Evolutionary conservation across 352 stramenopile species (phyloP).

Genomic region (Lagenidium sp.): DNA sequence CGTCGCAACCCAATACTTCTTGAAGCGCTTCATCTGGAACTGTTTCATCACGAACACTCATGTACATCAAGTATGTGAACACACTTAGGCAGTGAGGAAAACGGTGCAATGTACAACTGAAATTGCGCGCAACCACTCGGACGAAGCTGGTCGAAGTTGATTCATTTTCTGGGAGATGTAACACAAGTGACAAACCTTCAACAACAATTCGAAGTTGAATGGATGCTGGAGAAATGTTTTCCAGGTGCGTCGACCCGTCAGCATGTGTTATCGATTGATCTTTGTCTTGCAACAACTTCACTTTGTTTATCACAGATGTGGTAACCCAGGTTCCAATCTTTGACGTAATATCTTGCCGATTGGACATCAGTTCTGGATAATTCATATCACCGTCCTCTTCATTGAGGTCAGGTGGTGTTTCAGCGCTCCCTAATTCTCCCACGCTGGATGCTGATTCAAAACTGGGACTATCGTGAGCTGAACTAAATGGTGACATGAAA

Average conservation of each 20-base stretch:
- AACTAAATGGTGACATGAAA: no score
- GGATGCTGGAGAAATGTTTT: constrained; percentile 20
- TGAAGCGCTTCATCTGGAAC: constrained; percentile 47
- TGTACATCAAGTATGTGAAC: constrained; percentile 59
- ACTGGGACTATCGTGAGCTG: no score
- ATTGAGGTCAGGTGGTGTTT: no score
- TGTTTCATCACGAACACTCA: constrained; percentile 64
- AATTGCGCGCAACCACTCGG: constrained; percentile 56
- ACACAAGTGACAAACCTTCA: constrained; percentile 49
- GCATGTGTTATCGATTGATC: no score
- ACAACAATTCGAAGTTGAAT: constrained; percentile 75
- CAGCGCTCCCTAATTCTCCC: no score
- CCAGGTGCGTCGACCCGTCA: no score
- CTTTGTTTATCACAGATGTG: constrained; percentile 7
- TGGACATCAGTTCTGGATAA: no score
- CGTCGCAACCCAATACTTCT: constrained; percentile 50
- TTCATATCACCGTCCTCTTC: no score
- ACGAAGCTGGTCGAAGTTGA: constrained; percentile 31
- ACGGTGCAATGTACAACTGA: constrained; percentile 59
- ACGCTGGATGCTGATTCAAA: no score
- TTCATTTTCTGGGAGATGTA: constrained; percentile 44
- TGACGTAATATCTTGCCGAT: constrained; percentile 7
- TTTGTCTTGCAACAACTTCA: no score
- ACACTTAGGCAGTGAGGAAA: constrained; percentile 63
- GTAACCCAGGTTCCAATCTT: constrained; percentile 20